Percentiles rank a stretch among this genome's conserved stretches.
phyloP scores from a whole-genome alignment of 1,139 yeast genomes.

The Pichia sp. region DNA sequence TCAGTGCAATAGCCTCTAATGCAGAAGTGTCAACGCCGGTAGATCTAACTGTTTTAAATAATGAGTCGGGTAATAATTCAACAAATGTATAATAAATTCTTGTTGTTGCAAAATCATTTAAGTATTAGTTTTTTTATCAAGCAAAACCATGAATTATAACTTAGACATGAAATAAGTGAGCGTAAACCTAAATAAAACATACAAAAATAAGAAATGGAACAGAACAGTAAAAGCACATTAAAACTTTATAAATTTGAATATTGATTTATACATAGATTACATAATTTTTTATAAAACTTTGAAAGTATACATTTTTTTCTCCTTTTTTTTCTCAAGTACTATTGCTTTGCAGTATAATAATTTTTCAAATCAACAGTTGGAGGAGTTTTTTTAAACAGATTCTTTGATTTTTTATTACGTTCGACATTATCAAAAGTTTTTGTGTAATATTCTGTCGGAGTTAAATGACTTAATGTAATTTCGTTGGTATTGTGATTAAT shows the following conservation, averaged over 20 bases:
- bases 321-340: no score
- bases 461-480: constrained; percentile 21
- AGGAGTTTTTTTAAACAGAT: constrained; percentile 17
- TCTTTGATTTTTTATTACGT: constrained; percentile 15
- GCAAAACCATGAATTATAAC: neutral
- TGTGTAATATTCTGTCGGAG: constrained; percentile 23
- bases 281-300: no score
- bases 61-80: neutral
- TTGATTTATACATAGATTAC: no score
- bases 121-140: no score
- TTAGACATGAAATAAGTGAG: no score
- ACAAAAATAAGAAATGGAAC: neutral
- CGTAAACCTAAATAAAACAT: neutral
- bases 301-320: no score
- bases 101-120: neutral
- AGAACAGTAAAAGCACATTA: neutral
- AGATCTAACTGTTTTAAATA: no score
- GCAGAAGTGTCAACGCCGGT: no score
- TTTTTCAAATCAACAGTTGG: constrained; percentile 8
- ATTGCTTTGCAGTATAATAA: no score
- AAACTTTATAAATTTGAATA: neutral
- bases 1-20: no score
- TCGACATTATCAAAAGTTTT: constrained; percentile 19
- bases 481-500: constrained; percentile 20
- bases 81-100: neutral